Base-by-base conservation (phyloP, 2,329 filamentous ascomycete genomes). In the Xylaria digitata region DNA sequence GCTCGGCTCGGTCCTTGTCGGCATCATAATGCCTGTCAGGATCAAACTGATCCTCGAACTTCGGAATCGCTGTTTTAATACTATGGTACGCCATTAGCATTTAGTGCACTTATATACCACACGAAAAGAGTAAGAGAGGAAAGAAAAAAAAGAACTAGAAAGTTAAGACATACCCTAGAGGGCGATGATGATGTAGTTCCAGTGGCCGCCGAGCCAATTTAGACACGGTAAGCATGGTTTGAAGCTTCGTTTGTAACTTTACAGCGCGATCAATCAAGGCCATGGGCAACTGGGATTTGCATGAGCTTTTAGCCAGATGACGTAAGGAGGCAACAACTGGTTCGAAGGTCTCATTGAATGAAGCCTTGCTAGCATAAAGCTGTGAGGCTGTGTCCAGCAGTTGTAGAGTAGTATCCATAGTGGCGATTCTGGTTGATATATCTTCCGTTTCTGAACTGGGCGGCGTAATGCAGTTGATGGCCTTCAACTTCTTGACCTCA, bases 11-110 rank as follows among this genome's bases (percentile, higher is more conserved):
- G 80, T 97, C 94, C 72, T 90, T 90, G 80, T 99, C 92, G 0
- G 94, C 94, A 77, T 99, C 96, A 87, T 99, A 98, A 86, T 98
- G 96, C 82, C 94, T 95, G 82, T 92, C 89, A 2, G 96, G 96
- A 79, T 97, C 96, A 86, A 94, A 99, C 65, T 88, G 86, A 78
- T 97, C 95, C 82, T 98, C 96, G 82, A 98, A 99, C 80, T 97
- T 97, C 80, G 96, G 96, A 53, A 97, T 89, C 65, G 69, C 65
- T 52, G 88, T 90, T 7, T 72, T 72, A 49, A 72, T 72, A 26
- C 69, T 71, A 49, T 56, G 19, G n/a, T 21, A n/a, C 9, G 21
- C 26, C 30, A 21, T 68, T 21, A 69, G 61, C 21, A 64, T 50
- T 65, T 2, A 21, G 30, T 19, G 40, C 6, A 13, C 30, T 30